phyloP scores from a whole-genome alignment of 768 basidiomycete genomes.

The Podaxis mareebaensis region DNA sequence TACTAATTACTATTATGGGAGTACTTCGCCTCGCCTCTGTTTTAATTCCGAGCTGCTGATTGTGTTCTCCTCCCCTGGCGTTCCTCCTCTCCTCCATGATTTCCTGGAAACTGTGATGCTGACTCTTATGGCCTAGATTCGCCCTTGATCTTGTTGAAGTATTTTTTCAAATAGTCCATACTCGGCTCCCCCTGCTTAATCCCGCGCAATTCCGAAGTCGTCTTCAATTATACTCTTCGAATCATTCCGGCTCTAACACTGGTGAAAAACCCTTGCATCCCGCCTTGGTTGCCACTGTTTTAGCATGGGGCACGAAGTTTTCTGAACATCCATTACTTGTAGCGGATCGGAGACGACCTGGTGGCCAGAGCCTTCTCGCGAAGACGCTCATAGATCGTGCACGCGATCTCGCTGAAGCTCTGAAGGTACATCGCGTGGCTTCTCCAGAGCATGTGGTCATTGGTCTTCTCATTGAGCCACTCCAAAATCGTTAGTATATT shows the following conservation, averaged over 20 bases:
- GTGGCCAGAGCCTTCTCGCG: conserved; percentile 75
- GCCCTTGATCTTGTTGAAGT: conserved; percentile 93
- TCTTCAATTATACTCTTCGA: conserved; percentile 46
- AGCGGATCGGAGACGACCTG: conserved; percentile 70
- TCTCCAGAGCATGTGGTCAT: conserved; percentile 82
- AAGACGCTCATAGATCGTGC: conserved; percentile 78
- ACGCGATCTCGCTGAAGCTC: conserved; percentile 81
- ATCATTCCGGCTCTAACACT: conserved; percentile 22
- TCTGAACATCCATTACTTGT: conserved; percentile 87
- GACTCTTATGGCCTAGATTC: conserved; percentile 54
- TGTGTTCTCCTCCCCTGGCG: conserved; percentile 14
- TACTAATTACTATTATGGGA: conserved; percentile 27
- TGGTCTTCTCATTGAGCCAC: conserved; percentile 75
- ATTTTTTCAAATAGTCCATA: conserved; percentile 91
- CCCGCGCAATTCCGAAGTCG: conserved; percentile 78
- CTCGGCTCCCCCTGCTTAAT: conserved; percentile 84
- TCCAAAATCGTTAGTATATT: conserved; percentile 79
- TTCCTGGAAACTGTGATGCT: conserved; percentile 16
- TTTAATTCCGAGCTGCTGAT: neutral
- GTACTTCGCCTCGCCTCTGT: conserved; percentile 13
- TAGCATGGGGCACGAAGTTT: conserved; percentile 93
- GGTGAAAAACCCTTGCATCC: conserved; percentile 58
- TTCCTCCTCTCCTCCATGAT: conserved; percentile 19
- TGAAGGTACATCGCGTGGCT: conserved; percentile 84
- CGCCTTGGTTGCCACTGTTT: conserved; percentile 79